Percentiles rank a stretch among this genome's conserved stretches.
Conservation (phyloP, 2,329 filamentous ascomycete species). For the Cryphonectria japonica region DNA sequence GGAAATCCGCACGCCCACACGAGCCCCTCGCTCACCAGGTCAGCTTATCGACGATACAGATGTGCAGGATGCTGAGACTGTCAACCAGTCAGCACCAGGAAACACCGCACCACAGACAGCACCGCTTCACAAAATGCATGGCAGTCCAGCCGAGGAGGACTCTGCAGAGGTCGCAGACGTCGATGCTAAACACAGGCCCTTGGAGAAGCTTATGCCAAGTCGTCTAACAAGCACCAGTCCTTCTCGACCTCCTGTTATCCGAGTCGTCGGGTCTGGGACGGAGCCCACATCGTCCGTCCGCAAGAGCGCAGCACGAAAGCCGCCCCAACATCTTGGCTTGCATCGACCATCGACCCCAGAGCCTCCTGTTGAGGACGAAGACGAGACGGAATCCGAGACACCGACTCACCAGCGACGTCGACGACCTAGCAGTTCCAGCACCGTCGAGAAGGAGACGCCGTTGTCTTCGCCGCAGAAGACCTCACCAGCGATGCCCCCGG, state of each 20-base stretch:
- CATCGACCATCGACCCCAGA: conserved; percentile 19
- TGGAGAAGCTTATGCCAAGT: background rate
- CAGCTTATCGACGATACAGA: background rate
- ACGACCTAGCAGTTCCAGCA: conserved; percentile 21
- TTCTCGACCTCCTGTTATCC: background rate
- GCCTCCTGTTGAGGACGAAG: conserved; percentile 12
- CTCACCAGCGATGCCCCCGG: conserved; percentile 26
- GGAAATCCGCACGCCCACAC: background rate
- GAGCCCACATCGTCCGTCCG: background rate
- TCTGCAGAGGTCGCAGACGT: background rate
- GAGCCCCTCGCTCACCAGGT: background rate
- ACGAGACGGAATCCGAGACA: conserved; percentile 27
- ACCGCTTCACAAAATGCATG: background rate
- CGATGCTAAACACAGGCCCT: background rate
- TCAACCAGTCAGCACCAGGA: background rate
- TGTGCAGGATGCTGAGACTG: background rate
- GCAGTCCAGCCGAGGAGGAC: background rate
- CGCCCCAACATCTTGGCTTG: background rate
- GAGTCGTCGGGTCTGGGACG: background rate
- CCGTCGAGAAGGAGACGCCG: conserved; percentile 29
- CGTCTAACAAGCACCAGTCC: background rate
- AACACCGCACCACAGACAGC: background rate
- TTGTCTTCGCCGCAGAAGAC: conserved; percentile 31
- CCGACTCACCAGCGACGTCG: conserved; percentile 19
- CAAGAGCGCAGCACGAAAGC: background rate